Conservation (phyloP, 441 rosid species). For the Adansonia gregorii region DNA sequence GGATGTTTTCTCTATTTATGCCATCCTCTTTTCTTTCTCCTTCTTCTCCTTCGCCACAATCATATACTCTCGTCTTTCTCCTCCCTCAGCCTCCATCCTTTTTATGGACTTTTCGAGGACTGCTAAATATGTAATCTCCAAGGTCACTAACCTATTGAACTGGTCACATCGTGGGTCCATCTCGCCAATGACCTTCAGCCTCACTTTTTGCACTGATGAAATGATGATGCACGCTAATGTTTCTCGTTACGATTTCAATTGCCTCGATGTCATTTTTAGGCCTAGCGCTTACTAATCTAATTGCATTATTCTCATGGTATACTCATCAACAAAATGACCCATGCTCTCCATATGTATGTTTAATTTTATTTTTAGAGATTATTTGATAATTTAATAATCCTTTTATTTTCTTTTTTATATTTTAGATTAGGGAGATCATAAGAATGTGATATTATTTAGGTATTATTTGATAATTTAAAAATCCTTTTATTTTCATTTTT, state of each 20-base stretch:
- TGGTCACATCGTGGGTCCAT: constrained; percentile 91
- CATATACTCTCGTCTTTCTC: no score
- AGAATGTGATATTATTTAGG: no score
- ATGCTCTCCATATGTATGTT: constrained; percentile 87
- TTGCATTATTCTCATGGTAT: constrained; percentile 94
- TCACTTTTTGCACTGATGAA: constrained; percentile 96
- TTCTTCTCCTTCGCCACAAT: no score
- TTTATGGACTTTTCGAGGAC: no score
- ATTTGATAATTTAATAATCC: background rate
- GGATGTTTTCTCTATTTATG: no score
- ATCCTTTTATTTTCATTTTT: no score
- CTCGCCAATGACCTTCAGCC: constrained; percentile 98
- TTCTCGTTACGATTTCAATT: constrained; percentile 91
- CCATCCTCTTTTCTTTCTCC: no score
- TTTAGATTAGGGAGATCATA: no score
- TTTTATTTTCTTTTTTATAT: no score
- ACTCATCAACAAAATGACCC: constrained; percentile 97
- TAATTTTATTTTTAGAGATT: constrained; percentile 20
- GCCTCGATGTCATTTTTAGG: constrained; percentile 64
- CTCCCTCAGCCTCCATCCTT: no score
- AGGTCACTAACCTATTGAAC: constrained; percentile 32
- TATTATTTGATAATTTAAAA: no score
- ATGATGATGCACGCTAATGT: constrained; percentile 95
- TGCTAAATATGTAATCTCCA: no score
- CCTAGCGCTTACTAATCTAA: constrained; percentile 64